Conservation (phyloP, 2,329 filamentous ascomycete genomes). For the Penicillium sp. region DNA sequence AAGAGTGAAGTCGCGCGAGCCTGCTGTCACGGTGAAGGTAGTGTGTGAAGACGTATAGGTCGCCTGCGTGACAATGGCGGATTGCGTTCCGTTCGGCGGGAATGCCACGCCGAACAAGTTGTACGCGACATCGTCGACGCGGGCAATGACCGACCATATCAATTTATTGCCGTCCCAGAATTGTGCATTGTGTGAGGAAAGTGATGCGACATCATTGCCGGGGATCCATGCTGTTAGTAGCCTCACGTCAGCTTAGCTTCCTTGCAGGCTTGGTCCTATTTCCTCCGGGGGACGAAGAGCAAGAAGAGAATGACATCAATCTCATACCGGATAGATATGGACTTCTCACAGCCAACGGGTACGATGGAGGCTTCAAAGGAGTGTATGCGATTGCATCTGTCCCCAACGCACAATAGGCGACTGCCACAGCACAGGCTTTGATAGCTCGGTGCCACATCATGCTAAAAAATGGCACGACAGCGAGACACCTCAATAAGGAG, state of each 20-base stretch:
- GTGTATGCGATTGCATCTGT: slow-evolving; percentile 10
- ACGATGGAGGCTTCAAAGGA: slow-evolving; percentile 31
- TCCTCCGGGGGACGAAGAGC: neutral
- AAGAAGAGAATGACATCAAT: neutral
- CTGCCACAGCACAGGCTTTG: slow-evolving; percentile 6
- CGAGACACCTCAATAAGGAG: too few relatives aligned
- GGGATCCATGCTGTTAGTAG: slow-evolving; percentile 34
- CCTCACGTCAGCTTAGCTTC: neutral
- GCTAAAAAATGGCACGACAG: neutral
- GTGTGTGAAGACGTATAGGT: slow-evolving; percentile 37
- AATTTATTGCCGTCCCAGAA: slow-evolving; percentile 37
- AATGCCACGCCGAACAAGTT: slow-evolving; percentile 35
- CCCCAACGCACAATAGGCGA: slow-evolving; percentile 2
- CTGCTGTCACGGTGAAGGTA: slow-evolving; percentile 32
- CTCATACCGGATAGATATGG: slow-evolving; percentile 32
- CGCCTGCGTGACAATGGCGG: slow-evolving; percentile 25
- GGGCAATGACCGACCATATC: slow-evolving; percentile 36
- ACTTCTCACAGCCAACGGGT: slow-evolving; percentile 37
- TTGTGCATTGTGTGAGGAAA: slow-evolving; percentile 31
- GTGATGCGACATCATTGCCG: slow-evolving; percentile 26
- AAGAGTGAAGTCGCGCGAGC: slow-evolving; percentile 28
- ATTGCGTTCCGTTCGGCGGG: slow-evolving; percentile 18
- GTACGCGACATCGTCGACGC: slow-evolving; percentile 33
- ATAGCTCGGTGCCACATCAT: slow-evolving; percentile 10
- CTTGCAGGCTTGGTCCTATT: neutral